Base-by-base conservation (phyloP, 768 basidiomycete species). In the Tephrocybe rancida region DNA sequence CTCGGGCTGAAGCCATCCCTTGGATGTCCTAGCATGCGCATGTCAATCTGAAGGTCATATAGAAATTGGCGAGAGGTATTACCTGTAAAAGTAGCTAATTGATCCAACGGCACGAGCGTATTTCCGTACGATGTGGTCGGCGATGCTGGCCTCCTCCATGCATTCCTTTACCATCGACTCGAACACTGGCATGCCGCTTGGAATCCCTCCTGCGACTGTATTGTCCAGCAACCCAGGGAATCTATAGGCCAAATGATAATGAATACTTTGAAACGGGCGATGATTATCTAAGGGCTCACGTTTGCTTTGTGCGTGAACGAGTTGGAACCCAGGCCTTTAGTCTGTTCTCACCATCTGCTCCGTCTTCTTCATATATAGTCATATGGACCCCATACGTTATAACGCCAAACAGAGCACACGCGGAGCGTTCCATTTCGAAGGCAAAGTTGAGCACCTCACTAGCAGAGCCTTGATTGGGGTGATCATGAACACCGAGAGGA, bases 341-440 rank as follows among this genome's bases (percentile, higher is more conserved):
- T 10, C 67, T 70, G 35, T 68, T 74, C 18, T 64, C 52, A 35
- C 77, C 76, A 26, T 71, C 67, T 2, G 61, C 61, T 11, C 59
- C 50, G 10, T 55, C 52, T 57, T 80, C 77, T 38, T 82, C 78
- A 64, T 84, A 92, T 48, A 86, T 82, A 18, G 84, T 90, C 85
- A 95, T 83, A 68, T 98, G 97, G 2, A 96, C 90, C 0, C 97
- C 96, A 61, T 90, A 95, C 0, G 95, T 97, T 47, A 92, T 80
- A 6, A 95, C 69, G 2, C 96, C 95, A 62, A 98, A 98, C 29
- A 98, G 72, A 0, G 88, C 82, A 66, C 91, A 93, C 2, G 93
- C 94, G 1, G 91, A 79, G 35, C 96, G 82, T 69, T 98, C 97
- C 81, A 98, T 82, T 67, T 86, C 82, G 68, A 98, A 97, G 19